Evolutionary conservation across 2,329 filamentous ascomycete species (phyloP).

Genomic region (Fusarium sp.): DNA sequence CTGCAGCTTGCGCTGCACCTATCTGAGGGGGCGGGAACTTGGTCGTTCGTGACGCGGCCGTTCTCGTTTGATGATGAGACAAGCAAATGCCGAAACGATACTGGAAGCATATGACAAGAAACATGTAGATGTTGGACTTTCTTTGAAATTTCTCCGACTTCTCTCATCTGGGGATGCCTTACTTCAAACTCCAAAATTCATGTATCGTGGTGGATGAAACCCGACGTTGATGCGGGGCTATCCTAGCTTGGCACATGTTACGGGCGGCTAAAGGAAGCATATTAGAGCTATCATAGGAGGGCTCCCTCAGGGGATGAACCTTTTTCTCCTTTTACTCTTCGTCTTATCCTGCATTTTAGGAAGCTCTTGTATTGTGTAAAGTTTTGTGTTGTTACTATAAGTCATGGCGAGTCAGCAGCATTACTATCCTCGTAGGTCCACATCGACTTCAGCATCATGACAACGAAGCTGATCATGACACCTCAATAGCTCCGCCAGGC

Average conservation of each 20-base stretch:
- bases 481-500: constrained; percentile 57
- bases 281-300: constrained; percentile 16
- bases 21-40: constrained; percentile 22
- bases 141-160: not conserved
- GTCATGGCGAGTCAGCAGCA: constrained; percentile 57
- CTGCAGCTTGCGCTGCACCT: constrained; percentile 5
- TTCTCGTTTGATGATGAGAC: not conserved
- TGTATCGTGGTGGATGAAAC: constrained; percentile 16
- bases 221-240: constrained; percentile 35
- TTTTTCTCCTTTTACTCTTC: constrained; percentile 12
- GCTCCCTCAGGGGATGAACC: constrained; percentile 12
- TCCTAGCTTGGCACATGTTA: constrained; percentile 35
- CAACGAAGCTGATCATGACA: constrained; percentile 38
- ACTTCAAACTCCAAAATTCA: constrained; percentile 10
- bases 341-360: not conserved
- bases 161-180: not conserved
- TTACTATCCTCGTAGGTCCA: constrained; percentile 62
- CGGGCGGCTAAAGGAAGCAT: constrained; percentile 38
- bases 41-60: constrained; percentile 26
- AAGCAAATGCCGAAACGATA: not conserved
- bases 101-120: not conserved
- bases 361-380: not conserved
- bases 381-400: not conserved
- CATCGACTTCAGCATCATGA: constrained; percentile 28
- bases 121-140: not conserved